Conservation (phyloP, 2,329 filamentous ascomycete species). For the Lanzia echinophila region DNA sequence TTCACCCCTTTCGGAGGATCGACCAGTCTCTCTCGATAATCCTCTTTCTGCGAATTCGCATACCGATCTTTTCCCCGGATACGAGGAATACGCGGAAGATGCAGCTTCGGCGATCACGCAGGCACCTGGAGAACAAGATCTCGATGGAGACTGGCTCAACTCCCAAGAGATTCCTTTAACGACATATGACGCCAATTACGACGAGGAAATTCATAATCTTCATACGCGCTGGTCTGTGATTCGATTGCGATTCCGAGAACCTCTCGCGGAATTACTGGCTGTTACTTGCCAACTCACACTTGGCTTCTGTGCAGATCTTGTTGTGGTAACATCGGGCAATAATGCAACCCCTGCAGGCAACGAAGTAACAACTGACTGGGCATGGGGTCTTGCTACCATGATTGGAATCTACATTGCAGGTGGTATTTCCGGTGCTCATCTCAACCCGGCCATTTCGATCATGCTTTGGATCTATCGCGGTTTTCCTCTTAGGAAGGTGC, state of each 20-base stretch:
- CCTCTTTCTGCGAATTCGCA: background rate
- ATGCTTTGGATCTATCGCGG: constrained; percentile 44
- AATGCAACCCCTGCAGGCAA: constrained; percentile 31
- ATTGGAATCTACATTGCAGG: constrained; percentile 41
- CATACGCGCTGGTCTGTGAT: constrained; percentile 39
- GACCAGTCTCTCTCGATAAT: constrained; percentile 4
- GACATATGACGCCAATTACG: constrained; percentile 18
- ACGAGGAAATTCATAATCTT: constrained; percentile 25
- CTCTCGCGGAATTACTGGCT: constrained; percentile 46
- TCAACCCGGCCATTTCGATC: constrained; percentile 39
- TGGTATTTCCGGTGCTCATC: constrained; percentile 41
- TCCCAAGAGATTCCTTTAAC: constrained; percentile 15
- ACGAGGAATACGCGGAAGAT: constrained; percentile 13
- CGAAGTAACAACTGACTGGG: constrained; percentile 38
- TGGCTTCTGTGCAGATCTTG: constrained; percentile 45
- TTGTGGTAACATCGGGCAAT: constrained; percentile 27
- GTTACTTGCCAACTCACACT: constrained; percentile 34
- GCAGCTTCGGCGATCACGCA: constrained; percentile 18
- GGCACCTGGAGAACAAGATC: constrained; percentile 13
- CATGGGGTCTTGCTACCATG: constrained; percentile 51
- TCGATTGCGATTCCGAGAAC: constrained; percentile 41
- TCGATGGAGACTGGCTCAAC: constrained; percentile 15
- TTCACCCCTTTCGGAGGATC: background rate
- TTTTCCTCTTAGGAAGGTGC: constrained; percentile 45
- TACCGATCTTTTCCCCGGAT: constrained; percentile 8